These are phyloP conservation scores for Suillus hirtellus DNA, from an alignment of 768 basidiomycete species.

Conservation along the genomic window DNA sequence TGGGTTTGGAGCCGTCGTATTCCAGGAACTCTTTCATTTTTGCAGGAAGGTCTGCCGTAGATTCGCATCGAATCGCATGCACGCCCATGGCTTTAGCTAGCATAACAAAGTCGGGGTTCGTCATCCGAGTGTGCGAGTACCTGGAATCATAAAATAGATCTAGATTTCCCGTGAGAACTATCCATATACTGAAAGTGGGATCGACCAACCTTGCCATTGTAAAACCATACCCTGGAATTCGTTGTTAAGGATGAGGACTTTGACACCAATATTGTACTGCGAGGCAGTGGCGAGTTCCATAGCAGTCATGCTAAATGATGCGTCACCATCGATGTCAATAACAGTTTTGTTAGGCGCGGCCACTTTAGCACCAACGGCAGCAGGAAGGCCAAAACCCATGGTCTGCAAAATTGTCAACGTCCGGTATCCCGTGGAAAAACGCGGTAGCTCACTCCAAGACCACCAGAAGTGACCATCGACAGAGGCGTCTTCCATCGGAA, in stretches of 20 bases:
- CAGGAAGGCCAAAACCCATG: conserved; percentile 97
- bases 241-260: conserved; percentile 91
- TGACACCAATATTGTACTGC: conserved; percentile 91
- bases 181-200: background rate
- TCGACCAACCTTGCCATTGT: conserved; percentile 90
- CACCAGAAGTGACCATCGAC: conserved; percentile 90
- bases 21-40: conserved; percentile 99
- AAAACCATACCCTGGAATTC: conserved; percentile 99
- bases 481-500: conserved; percentile 89
- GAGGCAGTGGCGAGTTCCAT: conserved; percentile 98
- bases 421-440: background rate
- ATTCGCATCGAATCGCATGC: conserved; percentile 80
- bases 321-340: conserved; percentile 96
- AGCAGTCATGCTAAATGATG: conserved; percentile 98
- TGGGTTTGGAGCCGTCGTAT: conserved; percentile 83
- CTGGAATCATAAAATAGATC: conserved; percentile 96
- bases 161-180: conserved; percentile 19
- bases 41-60: conserved; percentile 73
- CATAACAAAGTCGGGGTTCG: conserved; percentile 91
- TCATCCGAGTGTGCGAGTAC: conserved; percentile 97
- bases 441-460: conserved; percentile 75
- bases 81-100: conserved; percentile 91
- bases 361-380: conserved; percentile 96
- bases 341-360: conserved; percentile 92
- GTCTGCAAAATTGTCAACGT: conserved; percentile 51